These are phyloP conservation scores for Hypoxylon sp. DNA, from an alignment of 2,329 filamentous ascomycete genomes.

Conservation along the genomic window DNA sequence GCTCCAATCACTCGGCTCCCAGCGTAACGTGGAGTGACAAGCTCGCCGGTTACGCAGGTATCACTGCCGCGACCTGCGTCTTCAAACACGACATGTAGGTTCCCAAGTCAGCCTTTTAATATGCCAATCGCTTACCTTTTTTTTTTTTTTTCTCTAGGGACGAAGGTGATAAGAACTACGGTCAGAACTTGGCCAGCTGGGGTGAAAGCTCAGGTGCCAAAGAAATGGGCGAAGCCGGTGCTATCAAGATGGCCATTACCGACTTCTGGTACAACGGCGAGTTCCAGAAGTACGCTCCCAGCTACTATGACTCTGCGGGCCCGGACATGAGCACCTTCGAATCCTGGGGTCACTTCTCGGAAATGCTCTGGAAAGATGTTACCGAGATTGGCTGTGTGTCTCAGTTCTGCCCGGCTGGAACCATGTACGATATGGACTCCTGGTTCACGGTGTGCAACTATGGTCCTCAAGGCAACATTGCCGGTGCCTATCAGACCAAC, in stretches of 20 bases:
- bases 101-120: neutral
- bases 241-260: conserved; percentile 73
- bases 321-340: conserved; percentile 71
- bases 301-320: conserved; percentile 65
- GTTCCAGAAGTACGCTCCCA: conserved; percentile 61
- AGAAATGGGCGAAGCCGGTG: conserved; percentile 59
- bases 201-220: conserved; percentile 49
- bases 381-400: conserved; percentile 69
- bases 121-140: conserved; percentile 46
- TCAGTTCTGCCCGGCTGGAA: conserved; percentile 61
- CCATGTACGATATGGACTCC: conserved; percentile 59
- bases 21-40: conserved; percentile 70
- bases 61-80: conserved; percentile 70
- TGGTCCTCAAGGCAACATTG: conserved; percentile 66
- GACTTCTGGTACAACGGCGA: conserved; percentile 92
- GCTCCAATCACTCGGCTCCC: conserved; percentile 77
- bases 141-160: conserved; percentile 53
- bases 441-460: conserved; percentile 93
- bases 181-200: conserved; percentile 88
- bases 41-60: conserved; percentile 69
- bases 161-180: conserved; percentile 72
- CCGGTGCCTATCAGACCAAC: conserved; percentile 59
- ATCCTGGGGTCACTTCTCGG: conserved; percentile 76
- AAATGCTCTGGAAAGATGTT: conserved; percentile 75
- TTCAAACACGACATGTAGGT: conserved; percentile 81